Conservation (phyloP, 768 basidiomycete species). For the Podaxis mareebaensis region DNA sequence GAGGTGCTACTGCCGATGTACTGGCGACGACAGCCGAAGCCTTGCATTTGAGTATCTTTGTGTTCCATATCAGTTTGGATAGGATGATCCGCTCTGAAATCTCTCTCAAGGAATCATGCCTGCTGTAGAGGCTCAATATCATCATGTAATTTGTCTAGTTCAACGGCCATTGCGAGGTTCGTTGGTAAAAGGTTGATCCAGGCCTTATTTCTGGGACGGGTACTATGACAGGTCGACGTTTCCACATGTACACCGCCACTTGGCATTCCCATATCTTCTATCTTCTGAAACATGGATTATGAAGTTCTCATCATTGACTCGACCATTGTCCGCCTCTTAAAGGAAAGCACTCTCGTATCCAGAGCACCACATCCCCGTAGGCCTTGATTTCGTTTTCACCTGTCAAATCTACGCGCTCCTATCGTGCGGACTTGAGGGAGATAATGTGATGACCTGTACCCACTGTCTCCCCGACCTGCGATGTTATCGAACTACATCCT, state of each 20-base stretch:
- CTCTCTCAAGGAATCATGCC: not conserved
- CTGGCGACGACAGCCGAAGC: not conserved
- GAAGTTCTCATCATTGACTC: slow-evolving; percentile 5
- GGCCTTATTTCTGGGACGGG: too few species aligned
- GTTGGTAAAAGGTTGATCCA: not conserved
- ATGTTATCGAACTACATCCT: too few species aligned
- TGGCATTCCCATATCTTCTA: not conserved
- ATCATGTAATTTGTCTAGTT: not conserved
- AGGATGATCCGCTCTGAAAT: not conserved
- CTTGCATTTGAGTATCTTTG: not conserved
- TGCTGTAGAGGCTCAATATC: not conserved
- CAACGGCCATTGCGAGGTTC: not conserved
- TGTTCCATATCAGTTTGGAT: not conserved
- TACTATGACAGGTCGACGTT: not conserved
- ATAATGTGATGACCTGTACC: too few species aligned
- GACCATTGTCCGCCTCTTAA: slow-evolving; percentile 13
- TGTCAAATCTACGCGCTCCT: not conserved
- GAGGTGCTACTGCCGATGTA: not conserved
- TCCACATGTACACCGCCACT: slow-evolving; percentile 10
- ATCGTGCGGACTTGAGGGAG: too few species aligned
- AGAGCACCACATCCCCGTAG: not conserved
- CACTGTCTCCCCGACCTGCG: too few species aligned
- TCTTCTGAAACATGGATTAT: not conserved
- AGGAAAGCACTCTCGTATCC: not conserved
- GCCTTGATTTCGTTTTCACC: not conserved